Evolutionary conservation across 75 land plant genomes (phyloP), one percentile per base, ranked within the genome.

Genomic region (Pseudotsuga menziesii): DNA sequence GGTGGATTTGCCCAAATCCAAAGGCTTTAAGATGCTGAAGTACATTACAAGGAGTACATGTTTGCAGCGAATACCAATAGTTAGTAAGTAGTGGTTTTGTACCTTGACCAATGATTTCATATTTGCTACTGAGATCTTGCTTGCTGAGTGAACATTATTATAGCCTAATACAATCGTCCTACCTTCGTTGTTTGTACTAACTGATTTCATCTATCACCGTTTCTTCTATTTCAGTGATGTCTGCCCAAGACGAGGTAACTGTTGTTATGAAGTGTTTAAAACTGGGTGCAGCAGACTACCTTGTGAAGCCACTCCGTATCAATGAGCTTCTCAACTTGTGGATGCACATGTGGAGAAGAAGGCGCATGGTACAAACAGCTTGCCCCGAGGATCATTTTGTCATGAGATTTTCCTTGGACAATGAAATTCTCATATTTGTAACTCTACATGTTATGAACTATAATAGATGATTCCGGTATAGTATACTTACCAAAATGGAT

Each of bases 291-390:
- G 97, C 92, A 44, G 97, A 94, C 75, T 94, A 92, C 80, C 95
- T 94, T 78, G 92, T 94, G 57, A 94, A 94, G 88, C 97, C 97
- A 39, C 82, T 94, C 48, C 87, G 97, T 0, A 82, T 87, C 16
- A 94, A 94, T 82, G 97, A 94, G 78, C 78, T 94, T 20, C 78
- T 92, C 79, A 94, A 92, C 78, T 79, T 94, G 79, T 94, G 97
- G 97, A 92, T 92, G 26, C 97, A 94, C 81, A 88, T 92, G 92
- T 94, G 97, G 97, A 86, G 92, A 78, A 80, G 91, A 75, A 77
- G 95, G 59, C 83, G 91, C 57, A 90, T 90, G 95, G 94, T 89
- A 78, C n/a, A 22, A 25, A 25, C 20, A 44, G 36, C 56, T 61
- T 75, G 48, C 52, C 63, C 62, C 20, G 29, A 61, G 22, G 41